Conservation (phyloP, 108 stramenopile genomes). For the Cyclotella cryptica region DNA sequence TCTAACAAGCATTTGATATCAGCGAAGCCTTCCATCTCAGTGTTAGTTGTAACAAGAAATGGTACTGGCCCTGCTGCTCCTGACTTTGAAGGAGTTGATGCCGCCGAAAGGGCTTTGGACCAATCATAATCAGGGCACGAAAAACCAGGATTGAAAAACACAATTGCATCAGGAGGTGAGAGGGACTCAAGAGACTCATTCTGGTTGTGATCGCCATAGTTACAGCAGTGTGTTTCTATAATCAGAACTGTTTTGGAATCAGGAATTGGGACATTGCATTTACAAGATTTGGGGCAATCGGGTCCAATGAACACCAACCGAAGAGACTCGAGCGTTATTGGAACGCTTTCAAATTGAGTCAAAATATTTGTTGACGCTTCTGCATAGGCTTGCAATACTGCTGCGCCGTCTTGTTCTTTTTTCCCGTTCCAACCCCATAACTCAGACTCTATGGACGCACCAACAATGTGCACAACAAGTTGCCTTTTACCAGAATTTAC, state of each 20-base stretch:
- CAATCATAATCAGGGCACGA: conserved; percentile 89
- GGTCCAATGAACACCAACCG: conserved; percentile 78
- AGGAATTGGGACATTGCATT: conserved; percentile 35
- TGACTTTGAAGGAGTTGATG: conserved; percentile 17
- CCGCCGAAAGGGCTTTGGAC: conserved; percentile 59
- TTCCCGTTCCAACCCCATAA: conserved; percentile 69
- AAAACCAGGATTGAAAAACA: conserved; percentile 92
- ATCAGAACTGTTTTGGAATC: conserved; percentile 27
- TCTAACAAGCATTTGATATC: conserved; percentile 78
- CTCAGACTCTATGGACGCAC: conserved; percentile 82
- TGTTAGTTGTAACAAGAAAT: conserved; percentile 87
- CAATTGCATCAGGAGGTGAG: conserved; percentile 70
- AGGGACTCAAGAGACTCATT: conserved; percentile 9
- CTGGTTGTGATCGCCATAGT: conserved; percentile 32
- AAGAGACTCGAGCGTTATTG: conserved; percentile 52
- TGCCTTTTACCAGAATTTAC: conserved; percentile 6
- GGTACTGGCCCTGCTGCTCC: conserved; percentile 49
- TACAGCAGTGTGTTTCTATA: conserved; percentile 50
- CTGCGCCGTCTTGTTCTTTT: conserved; percentile 4
- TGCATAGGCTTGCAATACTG: conserved; percentile 70
- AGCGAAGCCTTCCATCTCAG: conserved; percentile 86
- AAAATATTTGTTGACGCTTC: conserved; percentile 81
- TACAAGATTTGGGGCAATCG: conserved; percentile 60
- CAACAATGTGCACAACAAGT: conserved; percentile 82
- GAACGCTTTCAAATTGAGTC: conserved; percentile 28